Conservation (phyloP, 129 eudicot genomes). For the Smallanthus sonchifolius region DNA sequence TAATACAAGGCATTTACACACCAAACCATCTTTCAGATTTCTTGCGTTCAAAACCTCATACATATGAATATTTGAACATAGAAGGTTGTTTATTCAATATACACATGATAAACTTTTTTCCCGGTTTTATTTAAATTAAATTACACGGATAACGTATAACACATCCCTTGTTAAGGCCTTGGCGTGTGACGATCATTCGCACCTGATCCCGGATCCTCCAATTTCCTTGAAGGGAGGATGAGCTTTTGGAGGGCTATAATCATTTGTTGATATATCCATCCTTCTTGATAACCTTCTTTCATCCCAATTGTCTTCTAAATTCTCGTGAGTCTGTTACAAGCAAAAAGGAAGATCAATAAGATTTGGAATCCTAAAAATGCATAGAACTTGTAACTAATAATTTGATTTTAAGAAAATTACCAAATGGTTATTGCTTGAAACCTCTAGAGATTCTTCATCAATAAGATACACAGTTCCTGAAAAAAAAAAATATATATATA, state of each 20-base stretch:
- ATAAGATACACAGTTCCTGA: constrained; percentile 44
- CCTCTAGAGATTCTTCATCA: constrained; percentile 11
- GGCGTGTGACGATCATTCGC: constrained; percentile 84
- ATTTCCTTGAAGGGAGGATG: no score
- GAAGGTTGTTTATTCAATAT: background rate
- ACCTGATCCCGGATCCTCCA: constrained; percentile 57
- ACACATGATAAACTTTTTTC: background rate
- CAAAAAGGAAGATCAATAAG: background rate
- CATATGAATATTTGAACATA: background rate
- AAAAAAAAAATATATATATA: background rate
- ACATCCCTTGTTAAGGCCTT: constrained; percentile 25
- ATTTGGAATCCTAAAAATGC: background rate
- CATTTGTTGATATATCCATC: constrained; percentile 35
- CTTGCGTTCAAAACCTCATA: background rate
- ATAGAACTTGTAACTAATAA: background rate
- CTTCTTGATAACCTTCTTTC: constrained; percentile 25
- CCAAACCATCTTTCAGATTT: background rate
- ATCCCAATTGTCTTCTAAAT: constrained; percentile 15
- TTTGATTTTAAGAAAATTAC: constrained; percentile 17
- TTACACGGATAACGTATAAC: background rate
- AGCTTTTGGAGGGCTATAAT: no score
- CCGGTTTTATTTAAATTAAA: background rate
- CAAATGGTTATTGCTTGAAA: constrained; percentile 22
- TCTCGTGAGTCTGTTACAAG: constrained; percentile 21
- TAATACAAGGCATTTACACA: background rate